Base-by-base conservation (phyloP, 768 basidiomycete species). In the Tricholoma bakamatsutake region DNA sequence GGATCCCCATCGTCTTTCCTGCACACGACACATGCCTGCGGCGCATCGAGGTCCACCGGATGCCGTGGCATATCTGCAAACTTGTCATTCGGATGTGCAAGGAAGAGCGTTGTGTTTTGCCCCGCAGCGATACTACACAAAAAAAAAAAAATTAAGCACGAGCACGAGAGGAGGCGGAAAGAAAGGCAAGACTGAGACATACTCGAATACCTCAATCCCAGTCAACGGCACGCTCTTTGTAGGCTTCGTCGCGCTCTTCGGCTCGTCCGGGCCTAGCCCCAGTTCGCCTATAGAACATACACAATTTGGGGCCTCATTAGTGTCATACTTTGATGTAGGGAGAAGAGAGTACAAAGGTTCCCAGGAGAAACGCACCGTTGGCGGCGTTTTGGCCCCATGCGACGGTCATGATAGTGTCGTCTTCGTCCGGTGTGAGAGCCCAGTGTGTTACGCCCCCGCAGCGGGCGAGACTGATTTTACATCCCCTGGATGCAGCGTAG, bases 401-500 rank as follows among this genome's bases (percentile, higher is more conserved):
- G 28, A 96, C 85, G 3, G 90, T 90, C 86, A 96, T 92, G 0
- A 83, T 72, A n/a, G 73, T 68, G 31, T 75, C 83, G 39, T 90
- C 88, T 13, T 90, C 86, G 49, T 93, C 91, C 2, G 83, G 78
- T 0, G 87, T 81, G 28, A 89, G 74, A 5, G 86, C 77, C 77
- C 90, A 97, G 66, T 96, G 90, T 0, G 93, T 93, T 13, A 94
- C 91, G 15, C 94, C 94, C 31, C 96, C 96, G 42, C 85, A 87
- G 15, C 78, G 73, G 1, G 85, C 85, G 6, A 80, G 73, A 18
- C 72, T 70, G 28, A 90, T 82, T 66, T 91, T 91, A 75, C 90
- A 96, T 3, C 82, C 85, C 85, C 86, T 91, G 61, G 40, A 10
- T 54, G 50, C 49, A 21, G 55, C 24, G 9, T 17, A 47, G 58